phyloP scores from a whole-genome alignment of 2,329 filamentous ascomycete species.

The Didymosphaeria variabile region DNA sequence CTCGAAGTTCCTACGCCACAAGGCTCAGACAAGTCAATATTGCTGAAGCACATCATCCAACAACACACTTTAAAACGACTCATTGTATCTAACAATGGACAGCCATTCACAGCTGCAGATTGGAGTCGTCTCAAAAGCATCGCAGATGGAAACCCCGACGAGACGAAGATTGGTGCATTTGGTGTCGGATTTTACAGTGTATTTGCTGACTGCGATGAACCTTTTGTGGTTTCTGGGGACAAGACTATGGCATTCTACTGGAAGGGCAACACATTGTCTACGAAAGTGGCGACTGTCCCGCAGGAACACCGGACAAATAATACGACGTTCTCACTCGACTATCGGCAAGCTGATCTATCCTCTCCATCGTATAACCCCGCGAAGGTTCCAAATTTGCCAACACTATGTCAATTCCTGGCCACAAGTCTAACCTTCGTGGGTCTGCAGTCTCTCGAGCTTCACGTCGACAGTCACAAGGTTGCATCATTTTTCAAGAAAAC shows the following conservation, averaged over 20 bases:
- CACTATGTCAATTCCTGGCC: conserved; percentile 88
- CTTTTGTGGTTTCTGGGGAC: conserved; percentile 90
- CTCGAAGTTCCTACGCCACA: conserved; percentile 74
- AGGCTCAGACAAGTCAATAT: conserved; percentile 71
- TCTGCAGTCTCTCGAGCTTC: conserved; percentile 85
- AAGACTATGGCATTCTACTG: conserved; percentile 99
- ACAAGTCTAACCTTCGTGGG: conserved; percentile 97
- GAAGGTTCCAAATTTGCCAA: conserved; percentile 84
- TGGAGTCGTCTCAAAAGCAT: conserved; percentile 95
- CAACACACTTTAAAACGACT: conserved; percentile 87
- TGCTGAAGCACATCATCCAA: conserved; percentile 82
- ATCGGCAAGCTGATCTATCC: conserved; percentile 76
- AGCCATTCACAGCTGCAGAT: conserved; percentile 87
- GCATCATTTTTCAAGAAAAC: conserved; percentile 83
- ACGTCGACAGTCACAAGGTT: conserved; percentile 86
- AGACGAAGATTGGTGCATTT: conserved; percentile 98
- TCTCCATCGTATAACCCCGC: conserved; percentile 60
- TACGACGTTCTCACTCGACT: conserved; percentile 95
- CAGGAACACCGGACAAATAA: conserved; percentile 71
- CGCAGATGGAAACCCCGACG: conserved; percentile 98
- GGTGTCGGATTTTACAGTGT: conserved; percentile 99
- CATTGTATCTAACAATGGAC: conserved; percentile 92
- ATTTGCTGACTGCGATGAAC: conserved; percentile 97
- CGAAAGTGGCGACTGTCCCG: conserved; percentile 80
- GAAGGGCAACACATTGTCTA: conserved; percentile 98